A percentile compares a stretch with the other conserved stretches of the same genome.
phyloP scores from a whole-genome alignment of 1,139 yeast species.

The Candida neerlandica region DNA sequence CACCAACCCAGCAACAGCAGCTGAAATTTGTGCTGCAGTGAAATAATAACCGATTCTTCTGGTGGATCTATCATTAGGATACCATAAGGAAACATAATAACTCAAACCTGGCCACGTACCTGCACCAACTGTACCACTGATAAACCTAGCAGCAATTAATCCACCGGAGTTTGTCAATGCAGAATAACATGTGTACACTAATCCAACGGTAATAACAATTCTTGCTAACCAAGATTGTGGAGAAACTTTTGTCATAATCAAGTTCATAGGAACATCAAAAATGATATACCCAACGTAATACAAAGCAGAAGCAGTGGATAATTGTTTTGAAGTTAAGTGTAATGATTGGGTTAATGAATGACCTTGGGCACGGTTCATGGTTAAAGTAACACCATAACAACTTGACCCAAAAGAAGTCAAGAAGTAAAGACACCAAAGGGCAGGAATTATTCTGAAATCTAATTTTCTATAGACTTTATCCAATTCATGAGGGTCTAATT shows the following conservation, averaged over 20 bases:
- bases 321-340: conserved; percentile 54
- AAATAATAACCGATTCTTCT: conserved; percentile 85
- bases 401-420: conserved; percentile 77
- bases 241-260: conserved; percentile 78
- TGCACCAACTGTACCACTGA: conserved; percentile 82
- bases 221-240: conserved; percentile 88
- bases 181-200: conserved; percentile 73
- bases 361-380: conserved; percentile 69
- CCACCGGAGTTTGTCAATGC: conserved; percentile 59
- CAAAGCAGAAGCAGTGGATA: conserved; percentile 77
- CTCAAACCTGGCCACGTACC: conserved; percentile 96
- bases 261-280: conserved; percentile 87
- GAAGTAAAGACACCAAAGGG: conserved; percentile 79
- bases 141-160: conserved; percentile 68
- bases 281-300: conserved; percentile 82
- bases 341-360: conserved; percentile 65
- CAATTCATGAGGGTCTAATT: conserved; percentile 32
- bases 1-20: conserved; percentile 83
- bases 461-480: conserved; percentile 66
- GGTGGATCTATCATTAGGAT: conserved; percentile 77
- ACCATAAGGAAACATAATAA: conserved; percentile 82
- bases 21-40: conserved; percentile 88
- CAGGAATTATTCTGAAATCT: conserved; percentile 76
- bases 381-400: conserved; percentile 77
- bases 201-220: conserved; percentile 74